phyloP scores from a whole-genome alignment of 208 protist genomes.

The Trypanosoma caninum region DNA sequence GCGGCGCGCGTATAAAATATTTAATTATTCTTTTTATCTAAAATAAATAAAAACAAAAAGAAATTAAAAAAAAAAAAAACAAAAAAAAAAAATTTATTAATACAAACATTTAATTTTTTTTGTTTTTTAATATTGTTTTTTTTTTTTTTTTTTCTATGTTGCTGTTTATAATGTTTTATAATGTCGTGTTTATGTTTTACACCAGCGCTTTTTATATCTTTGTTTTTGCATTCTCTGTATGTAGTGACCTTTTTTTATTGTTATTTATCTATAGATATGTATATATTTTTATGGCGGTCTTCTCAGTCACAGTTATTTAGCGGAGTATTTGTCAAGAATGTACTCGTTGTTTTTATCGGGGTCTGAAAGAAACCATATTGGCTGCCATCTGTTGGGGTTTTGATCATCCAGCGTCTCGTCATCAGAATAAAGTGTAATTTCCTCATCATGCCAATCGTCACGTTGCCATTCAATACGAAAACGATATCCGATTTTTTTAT shows the following conservation, averaged over 20 bases:
- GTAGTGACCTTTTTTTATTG: neutral
- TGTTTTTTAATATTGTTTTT: conserved; percentile 20
- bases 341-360: neutral
- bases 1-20: neutral
- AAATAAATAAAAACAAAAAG: conserved; percentile 5
- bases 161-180: conserved; percentile 10
- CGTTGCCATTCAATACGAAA: conserved; percentile 66
- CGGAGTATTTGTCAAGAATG: neutral
- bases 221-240: neutral
- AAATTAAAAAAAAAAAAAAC: conserved; percentile 1
- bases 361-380: conserved; percentile 69
- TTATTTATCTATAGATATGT: too few species aligned
- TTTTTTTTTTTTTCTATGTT: neutral
- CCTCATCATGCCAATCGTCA: conserved; percentile 81
- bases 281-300: conserved; percentile 12
- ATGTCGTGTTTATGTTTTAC: conserved; percentile 16
- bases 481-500: conserved; percentile 20
- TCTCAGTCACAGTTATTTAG: neutral
- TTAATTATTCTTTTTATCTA: neutral
- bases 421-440: conserved; percentile 65
- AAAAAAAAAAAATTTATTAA: conserved; percentile 12
- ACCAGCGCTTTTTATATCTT: neutral
- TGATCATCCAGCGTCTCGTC: conserved; percentile 66
- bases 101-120: neutral
- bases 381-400: conserved; percentile 81